Evolutionary conservation across 2,329 filamentous ascomycete species (phyloP).

Genomic region (Phoma herbarum): DNA sequence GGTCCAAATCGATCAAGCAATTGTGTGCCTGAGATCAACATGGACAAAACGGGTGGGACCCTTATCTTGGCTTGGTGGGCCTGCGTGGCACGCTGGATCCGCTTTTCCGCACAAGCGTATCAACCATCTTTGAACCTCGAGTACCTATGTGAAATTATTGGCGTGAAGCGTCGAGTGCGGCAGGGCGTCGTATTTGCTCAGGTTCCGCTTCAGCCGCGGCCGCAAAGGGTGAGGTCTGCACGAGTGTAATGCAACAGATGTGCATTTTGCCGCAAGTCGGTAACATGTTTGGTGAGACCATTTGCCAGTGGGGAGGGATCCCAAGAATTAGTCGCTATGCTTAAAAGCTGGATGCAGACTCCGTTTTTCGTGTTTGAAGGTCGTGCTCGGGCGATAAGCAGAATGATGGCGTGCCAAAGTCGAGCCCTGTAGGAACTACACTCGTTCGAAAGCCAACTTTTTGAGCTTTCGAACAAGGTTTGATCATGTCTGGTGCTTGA

Average conservation of each 20-base stretch:
- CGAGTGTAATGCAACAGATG: not conserved
- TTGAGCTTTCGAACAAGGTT: too few species aligned
- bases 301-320: not conserved
- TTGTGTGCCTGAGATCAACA: not conserved
- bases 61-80: slow-evolving; percentile 19
- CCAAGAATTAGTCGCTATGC: not conserved
- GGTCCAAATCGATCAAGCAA: slow-evolving; percentile 3
- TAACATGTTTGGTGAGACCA: not conserved
- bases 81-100: slow-evolving; percentile 7
- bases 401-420: not conserved
- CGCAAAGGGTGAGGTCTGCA: not conserved
- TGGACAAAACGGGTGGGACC: slow-evolving; percentile 6
- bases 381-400: not conserved
- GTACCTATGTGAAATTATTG: slow-evolving; percentile 7
- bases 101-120: slow-evolving; percentile 17
- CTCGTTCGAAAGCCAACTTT: not conserved
- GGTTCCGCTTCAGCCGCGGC: slow-evolving; percentile 16
- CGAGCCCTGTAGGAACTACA: not conserved
- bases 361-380: not conserved
- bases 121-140: slow-evolving; percentile 18
- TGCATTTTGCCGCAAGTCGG: not conserved
- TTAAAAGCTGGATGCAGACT: not conserved
- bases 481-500: not conserved
- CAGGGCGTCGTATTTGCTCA: not conserved
- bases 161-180: not conserved